These are phyloP conservation scores for Nematocida sp. DNA, from an alignment of 371 early-diverging fungal genomes.

Conservation along the genomic window DNA sequence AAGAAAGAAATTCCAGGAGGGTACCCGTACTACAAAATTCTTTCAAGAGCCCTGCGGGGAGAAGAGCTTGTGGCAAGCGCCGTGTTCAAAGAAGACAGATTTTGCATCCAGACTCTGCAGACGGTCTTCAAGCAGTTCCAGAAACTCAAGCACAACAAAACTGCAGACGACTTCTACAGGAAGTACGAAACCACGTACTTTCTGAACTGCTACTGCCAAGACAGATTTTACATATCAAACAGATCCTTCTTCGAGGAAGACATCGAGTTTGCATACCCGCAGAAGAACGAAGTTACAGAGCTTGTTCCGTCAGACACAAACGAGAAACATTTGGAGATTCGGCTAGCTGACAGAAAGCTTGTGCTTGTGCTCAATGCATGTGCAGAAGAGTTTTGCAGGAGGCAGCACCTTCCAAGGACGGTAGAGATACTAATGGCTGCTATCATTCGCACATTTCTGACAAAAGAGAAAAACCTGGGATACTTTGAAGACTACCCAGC, in stretches of 20 bases:
- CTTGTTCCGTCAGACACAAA: neutral
- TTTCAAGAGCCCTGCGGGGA: constrained; percentile 2
- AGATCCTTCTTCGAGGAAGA: constrained; percentile 6
- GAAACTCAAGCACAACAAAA: constrained; percentile 5
- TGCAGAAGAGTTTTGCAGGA: neutral
- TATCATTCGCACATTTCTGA: constrained; percentile 23
- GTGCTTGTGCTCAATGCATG: constrained; percentile 13
- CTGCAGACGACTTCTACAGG: constrained; percentile 15
- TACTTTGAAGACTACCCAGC: constrained; percentile 46
- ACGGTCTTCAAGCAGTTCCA: constrained; percentile 20
- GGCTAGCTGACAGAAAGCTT: constrained; percentile 42
- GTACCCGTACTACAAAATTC: constrained; percentile 2
- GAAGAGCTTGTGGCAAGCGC: neutral
- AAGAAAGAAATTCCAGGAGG: neutral
- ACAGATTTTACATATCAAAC: neutral
- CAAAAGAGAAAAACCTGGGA: constrained; percentile 23
- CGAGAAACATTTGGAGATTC: constrained; percentile 2
- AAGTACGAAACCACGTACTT: constrained; percentile 42
- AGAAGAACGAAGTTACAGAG: neutral
- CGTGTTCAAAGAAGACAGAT: constrained; percentile 7
- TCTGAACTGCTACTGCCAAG: constrained; percentile 24
- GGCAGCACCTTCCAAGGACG: neutral
- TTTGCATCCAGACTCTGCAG: constrained; percentile 1
- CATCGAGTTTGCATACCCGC: constrained; percentile 19
- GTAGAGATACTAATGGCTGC: neutral